Evolutionary conservation across 305 asterid species (phyloP), one percentile per base, ranked within the genome.

Genomic region (Rubia balearica): DNA sequence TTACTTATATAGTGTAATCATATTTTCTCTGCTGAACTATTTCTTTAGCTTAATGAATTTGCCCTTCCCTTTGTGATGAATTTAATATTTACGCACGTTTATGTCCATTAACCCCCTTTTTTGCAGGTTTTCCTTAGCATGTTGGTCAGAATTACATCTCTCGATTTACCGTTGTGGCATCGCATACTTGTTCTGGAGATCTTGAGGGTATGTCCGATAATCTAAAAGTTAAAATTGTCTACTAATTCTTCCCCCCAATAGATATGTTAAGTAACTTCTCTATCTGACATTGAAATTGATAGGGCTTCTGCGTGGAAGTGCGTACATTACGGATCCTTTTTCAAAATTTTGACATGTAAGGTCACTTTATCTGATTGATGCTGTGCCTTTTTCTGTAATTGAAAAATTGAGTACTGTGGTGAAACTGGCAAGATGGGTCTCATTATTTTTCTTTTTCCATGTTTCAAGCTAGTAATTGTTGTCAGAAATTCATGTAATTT

Each of bases 271-370:
- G 14, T 42, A 27, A 27, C 22, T 49, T 16, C 11, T 68, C 78
- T 81, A 76, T 74, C 72, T 61, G 40, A 45, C 72, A 68, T 56
- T 76, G 55, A 71, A 71, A 71, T 76, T 79, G 79, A 69, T 85
- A 94, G 99, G 95, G 99, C 67, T 94, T 94, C 85, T 94, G 97
- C 75, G 95, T 94, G 83, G 99, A 94, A 82, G 97, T 96, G 83
- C 96, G 95, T 71, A 91, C 96, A 72, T 80, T 94, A 79, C 92
- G 89, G 56, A 79, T 82, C 79, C 97, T 94, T 74, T 94, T 94
- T 75, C 96, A 85, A 85, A 94, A 85, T 83, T 94, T 94, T 85
- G 99, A 94, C 88, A 87, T 91, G 99, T 94, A 89, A 89, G 96
- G 30, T 70, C 79, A 69, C 75, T 57, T 43, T 61, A 51, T 68